A percentile compares a stretch with the other conserved stretches of the same genome.
Evolutionary conservation across 225 moss, liverwort and hornwort genomes (phyloP).

Genomic region (Polytrichum commune): DNA sequence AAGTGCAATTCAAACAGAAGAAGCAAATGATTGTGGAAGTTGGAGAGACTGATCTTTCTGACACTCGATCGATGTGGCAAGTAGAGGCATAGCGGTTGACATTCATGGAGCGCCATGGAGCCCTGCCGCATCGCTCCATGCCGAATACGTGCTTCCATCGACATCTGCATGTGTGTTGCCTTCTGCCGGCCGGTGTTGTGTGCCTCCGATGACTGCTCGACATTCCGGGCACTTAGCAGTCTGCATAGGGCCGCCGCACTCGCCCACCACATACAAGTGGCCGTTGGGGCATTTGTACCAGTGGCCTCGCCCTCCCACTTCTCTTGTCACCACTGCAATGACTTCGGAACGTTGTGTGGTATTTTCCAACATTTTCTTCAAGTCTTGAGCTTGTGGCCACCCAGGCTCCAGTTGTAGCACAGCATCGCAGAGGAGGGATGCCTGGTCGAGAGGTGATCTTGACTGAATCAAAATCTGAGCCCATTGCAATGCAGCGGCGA

Average conservation of each 20-base stretch:
- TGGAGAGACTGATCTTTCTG: too few relatives aligned
- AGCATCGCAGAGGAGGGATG: constrained; percentile 32
- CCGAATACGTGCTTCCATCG: constrained; percentile 19
- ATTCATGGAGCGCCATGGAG: constrained; percentile 4
- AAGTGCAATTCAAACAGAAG: too few relatives aligned
- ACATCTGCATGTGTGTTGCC: constrained; percentile 35
- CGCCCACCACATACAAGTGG: constrained; percentile 42
- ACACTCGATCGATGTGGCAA: too few relatives aligned
- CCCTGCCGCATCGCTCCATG: constrained; percentile 25
- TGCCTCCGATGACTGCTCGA: constrained; percentile 31
- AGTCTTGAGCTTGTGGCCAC: constrained; percentile 5
- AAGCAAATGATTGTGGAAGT: too few relatives aligned
- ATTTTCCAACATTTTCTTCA: constrained; percentile 12
- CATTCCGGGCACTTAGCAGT: constrained; percentile 42
- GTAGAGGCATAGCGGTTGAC: neutral
- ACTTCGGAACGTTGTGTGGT: neutral
- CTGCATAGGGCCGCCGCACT: constrained; percentile 42
- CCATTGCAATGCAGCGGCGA: constrained; percentile 32
- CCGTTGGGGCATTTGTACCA: constrained; percentile 52
- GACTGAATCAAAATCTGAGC: constrained; percentile 7
- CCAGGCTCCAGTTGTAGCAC: constrained; percentile 18
- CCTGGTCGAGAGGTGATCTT: neutral
- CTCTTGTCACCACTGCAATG: constrained; percentile 25
- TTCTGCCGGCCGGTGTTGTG: constrained; percentile 3
- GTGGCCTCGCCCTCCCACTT: constrained; percentile 24